Conservation (phyloP, 1,284 basidiomycete species). For the Waitea zeae region DNA sequence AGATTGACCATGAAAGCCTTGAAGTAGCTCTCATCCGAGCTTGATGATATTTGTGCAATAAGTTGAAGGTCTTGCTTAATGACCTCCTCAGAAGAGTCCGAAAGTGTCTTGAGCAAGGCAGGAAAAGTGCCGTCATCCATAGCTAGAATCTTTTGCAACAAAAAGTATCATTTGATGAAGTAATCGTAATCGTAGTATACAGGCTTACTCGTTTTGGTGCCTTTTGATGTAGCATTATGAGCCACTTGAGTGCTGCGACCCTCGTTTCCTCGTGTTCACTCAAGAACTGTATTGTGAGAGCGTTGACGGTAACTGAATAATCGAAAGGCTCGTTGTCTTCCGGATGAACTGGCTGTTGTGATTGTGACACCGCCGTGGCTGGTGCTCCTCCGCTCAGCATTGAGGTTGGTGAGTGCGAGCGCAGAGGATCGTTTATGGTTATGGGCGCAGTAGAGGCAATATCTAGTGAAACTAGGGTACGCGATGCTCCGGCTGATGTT, state of each 20-base stretch:
- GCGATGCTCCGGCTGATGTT: no score
- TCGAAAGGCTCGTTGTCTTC: constrained; percentile 73
- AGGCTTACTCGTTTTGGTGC: constrained; percentile 73
- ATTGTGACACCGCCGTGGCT: no score
- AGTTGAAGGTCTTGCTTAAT: constrained; percentile 94
- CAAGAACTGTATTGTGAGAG: constrained; percentile 84
- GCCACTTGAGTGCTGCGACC: constrained; percentile 92
- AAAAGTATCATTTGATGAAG: background rate
- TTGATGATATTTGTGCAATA: constrained; percentile 90
- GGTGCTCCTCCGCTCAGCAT: no score
- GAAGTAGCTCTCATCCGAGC: constrained; percentile 91
- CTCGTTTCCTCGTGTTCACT: constrained; percentile 95
- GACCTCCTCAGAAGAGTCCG: constrained; percentile 94
- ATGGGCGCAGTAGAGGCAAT: no score
- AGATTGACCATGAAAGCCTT: constrained; percentile 92
- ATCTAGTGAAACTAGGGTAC: constrained; percentile 36
- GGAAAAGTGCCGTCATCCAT: constrained; percentile 97
- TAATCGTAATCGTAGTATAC: background rate
- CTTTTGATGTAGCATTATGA: constrained; percentile 97
- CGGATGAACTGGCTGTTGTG: background rate
- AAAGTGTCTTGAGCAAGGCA: constrained; percentile 87
- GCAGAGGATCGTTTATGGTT: no score
- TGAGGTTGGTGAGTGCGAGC: no score
- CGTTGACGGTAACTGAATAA: constrained; percentile 84
- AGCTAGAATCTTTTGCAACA: constrained; percentile 80